Base-by-base conservation (phyloP, 805 yeast species). In the Cyberlindnera maritima region DNA sequence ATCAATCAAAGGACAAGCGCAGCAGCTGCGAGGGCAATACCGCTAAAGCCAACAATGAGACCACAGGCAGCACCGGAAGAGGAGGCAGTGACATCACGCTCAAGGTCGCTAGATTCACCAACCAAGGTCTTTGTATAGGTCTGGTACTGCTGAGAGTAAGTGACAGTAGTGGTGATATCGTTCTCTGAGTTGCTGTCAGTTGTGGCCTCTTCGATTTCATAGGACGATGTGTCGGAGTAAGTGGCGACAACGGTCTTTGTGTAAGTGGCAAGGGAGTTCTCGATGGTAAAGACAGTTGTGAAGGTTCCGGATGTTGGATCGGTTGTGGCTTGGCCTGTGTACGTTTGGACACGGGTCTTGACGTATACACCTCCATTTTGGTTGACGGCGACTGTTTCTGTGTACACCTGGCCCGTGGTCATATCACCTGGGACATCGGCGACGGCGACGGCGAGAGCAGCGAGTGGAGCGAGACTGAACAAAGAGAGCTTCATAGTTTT, bases 231-330 rank as follows among this genome's bases (percentile, higher is more conserved):
- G n/a, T 14, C 17, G 19, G 44, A 11, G 39, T 35, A 41, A 7
- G 44, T 41, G 9, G 18, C 35, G 35, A 41, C 44, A 17, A 41
- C 39, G 13, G 44, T 41, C 39, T 41, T 41, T 25, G 44, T 41
- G 39, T 41, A 41, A 13, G 39, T 35, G 14, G 44, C 44, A 10
- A 23, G n/a, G 19, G 39, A 35, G 39, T 35, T 35, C 21, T 18
- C 13, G 19, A 41, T 19, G 26, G 44, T 41, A 39, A 41, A 41
- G 35, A 41, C 44, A 19, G 44, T 41, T 4, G 44, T 41, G 21
- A n/a, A 38, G 17, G 44, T 41, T 21, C 44, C 44, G 10, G 44
- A 41, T 17, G 44, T 41, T 34, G 44, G 44, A 18, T n/a, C 17
- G 19, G 44, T 41, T 3, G 26, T 14, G 19, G 39, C 44, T n/a